Conservation (phyloP, 1,284 basidiomycete genomes). For the Puccinia brachypodii region DNA sequence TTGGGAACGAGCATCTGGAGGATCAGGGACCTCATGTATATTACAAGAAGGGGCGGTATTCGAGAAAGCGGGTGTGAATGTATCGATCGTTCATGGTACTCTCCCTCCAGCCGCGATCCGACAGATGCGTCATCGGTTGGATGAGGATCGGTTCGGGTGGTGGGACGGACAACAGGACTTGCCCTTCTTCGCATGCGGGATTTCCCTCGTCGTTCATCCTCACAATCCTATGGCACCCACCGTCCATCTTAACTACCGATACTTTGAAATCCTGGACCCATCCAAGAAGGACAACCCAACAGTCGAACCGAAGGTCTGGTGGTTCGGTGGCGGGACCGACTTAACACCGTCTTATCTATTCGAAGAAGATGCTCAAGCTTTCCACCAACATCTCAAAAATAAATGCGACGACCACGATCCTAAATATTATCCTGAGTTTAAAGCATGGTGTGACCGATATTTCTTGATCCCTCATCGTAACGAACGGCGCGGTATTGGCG, state of each 20-base stretch:
- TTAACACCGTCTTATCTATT: constrained; percentile 92
- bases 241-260: constrained; percentile 93
- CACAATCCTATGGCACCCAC: constrained; percentile 69
- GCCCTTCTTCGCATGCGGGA: constrained; percentile 90
- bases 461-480: constrained; percentile 89
- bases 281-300: constrained; percentile 52
- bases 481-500: constrained; percentile 87
- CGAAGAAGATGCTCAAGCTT: constrained; percentile 80
- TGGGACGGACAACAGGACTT: constrained; percentile 63
- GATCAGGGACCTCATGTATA: constrained; percentile 83
- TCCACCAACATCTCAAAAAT: constrained; percentile 75
- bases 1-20: constrained; percentile 81
- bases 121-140: constrained; percentile 76
- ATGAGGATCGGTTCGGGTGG: constrained; percentile 27
- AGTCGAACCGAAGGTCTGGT: constrained; percentile 80
- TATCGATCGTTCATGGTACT: constrained; percentile 84
- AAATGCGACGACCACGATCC: constrained; percentile 75
- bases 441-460: constrained; percentile 97
- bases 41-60: constrained; percentile 73
- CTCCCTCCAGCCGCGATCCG: constrained; percentile 83
- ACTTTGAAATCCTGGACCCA: constrained; percentile 69
- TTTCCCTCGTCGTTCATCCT: constrained; percentile 90
- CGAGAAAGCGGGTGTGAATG: constrained; percentile 96
- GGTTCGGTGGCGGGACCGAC: constrained; percentile 98
- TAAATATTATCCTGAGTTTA: constrained; percentile 76